Evolutionary conservation across 2,329 filamentous ascomycete species (phyloP), one percentile per base, ranked within the genome.

Genomic region (Aschersonia sp.): DNA sequence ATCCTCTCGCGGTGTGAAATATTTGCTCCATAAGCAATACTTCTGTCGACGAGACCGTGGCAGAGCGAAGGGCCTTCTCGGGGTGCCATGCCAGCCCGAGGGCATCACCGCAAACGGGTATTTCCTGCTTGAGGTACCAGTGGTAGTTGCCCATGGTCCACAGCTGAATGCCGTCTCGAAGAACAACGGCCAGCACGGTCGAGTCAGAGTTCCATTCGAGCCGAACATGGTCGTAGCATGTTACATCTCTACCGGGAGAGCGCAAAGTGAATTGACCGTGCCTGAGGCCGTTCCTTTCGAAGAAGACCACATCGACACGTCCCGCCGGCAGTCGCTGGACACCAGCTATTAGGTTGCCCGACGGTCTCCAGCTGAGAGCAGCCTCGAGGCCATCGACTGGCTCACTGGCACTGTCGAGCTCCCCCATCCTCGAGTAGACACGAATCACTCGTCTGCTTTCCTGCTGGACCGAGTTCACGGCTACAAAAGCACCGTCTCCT

Each of bases 91-190:
- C 61, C n/a, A 78, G 53, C 40, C 60, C 56, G 44, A 58, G 46
- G 40, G 64, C 56, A 3, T 57, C 54, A 9, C 55, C 57, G 5
- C 62, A 56, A 5, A 74, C 67, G 5, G 69, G 65, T 5, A 96
- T 72, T 60, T 96, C 89, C 61, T 95, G 89, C 67, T 98, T 98
- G 12, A 98, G 72, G 62, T 97, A 97, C 78, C 92, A 98, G 61
- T 97, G 87, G 56, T 98, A 98, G 62, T 98, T 98, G 28, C 88
- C 85, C 75, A 84, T 95, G 1, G 89, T 95, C 92, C 92, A 98
- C 1, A 98, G 70, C 60, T 98, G 92, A n/a, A 92, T 69, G 48
- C 79, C 75, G 53, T 89, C 78, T 32, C 71, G 70, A 55, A 89
- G 78, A 1, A 78, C 72, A n/a, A 96, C 82, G 5, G 91, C 89